Evolutionary conservation across 345 rosid species (phyloP), one percentile per base, ranked within the genome.

Genomic region (Salix udensis): DNA sequence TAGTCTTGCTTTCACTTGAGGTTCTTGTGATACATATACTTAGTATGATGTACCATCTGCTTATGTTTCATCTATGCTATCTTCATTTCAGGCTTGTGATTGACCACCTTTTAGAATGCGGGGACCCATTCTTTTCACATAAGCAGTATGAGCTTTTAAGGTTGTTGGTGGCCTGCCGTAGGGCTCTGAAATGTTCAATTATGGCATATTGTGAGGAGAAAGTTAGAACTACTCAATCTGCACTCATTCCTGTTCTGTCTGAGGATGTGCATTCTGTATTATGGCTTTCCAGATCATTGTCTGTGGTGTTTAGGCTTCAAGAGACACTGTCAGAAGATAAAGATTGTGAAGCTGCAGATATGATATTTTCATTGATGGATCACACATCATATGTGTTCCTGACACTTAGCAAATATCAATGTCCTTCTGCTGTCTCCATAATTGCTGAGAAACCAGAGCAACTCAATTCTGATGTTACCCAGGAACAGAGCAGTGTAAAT

Each of bases 201-300:
- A 84, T 82, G 83, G 75, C 79, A 78, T 88, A 86, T 70, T 85
- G 82, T 53, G 84, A 87, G 76, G 86, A 88, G 74, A 85, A 81
- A 69, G 61, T 78, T 21, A 83, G 75, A 78, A 71, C 74, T 74
- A 65, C 75, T 77, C 70, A 78, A 74, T 81, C 84, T 71, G 77
- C 86, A 50, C 72, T 67, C 70, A 68, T 71, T 68, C 71, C 88
- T 31, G 68, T 89, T 65, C 64, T 88, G 62, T 78, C 85, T 46
- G 90, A 89, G 79, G 85, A 64, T 79, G 77, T 81, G 65, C 71
- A 77, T 80, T 84, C 88, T 76, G 78, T 85, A 42, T 76, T 77
- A 64, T 96, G 99, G 99, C 88, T 96, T 83, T 85, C 86, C 78
- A 89, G 90, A 85, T 93, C 98, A 9, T 88, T 82, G 55, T 78